These are phyloP conservation scores for Neofusicoccum ribis DNA, from an alignment of 2,329 filamentous ascomycete species.

Conservation along the genomic window DNA sequence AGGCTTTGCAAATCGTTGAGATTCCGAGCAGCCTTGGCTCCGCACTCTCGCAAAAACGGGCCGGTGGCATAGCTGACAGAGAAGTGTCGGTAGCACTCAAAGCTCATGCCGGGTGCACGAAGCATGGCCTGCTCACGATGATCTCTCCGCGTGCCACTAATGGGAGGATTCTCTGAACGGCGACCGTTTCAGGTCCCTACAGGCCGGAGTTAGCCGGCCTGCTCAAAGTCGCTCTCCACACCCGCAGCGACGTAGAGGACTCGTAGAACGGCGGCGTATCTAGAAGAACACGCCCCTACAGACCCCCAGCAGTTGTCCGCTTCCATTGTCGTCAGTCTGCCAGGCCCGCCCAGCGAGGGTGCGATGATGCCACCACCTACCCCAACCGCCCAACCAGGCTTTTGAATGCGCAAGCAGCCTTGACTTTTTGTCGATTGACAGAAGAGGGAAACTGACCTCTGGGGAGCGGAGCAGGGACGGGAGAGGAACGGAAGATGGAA, in stretches of 20 bases:
- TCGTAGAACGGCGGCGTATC: no score
- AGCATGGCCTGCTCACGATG: not conserved
- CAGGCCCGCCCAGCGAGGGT: not conserved
- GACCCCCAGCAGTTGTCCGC: not conserved
- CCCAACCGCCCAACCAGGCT: not conserved
- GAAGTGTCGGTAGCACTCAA: not conserved
- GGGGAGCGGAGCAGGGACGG: not conserved
- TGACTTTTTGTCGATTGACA: not conserved
- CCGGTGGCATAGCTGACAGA: no score
- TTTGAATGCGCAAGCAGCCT: not conserved
- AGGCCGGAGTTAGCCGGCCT: not conserved
- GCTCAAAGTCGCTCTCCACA: not conserved
- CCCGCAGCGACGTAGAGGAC: not conserved
- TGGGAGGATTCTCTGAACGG: not conserved
- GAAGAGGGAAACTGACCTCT: not conserved
- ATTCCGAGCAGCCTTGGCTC: slow-evolving; percentile 1
- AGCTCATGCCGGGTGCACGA: not conserved
- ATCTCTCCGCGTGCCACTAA: not conserved
- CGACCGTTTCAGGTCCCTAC: not conserved
- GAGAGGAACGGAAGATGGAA: not conserved
- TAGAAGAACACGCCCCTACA: not conserved
- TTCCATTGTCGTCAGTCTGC: not conserved
- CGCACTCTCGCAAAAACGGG: not conserved
- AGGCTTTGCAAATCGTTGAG: not conserved
- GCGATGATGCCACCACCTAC: not conserved